Evolutionary conservation across 225 moss, liverwort and hornwort species (phyloP), one percentile per base, ranked within the genome.

Genomic region (Antitrichia curtipendula): DNA sequence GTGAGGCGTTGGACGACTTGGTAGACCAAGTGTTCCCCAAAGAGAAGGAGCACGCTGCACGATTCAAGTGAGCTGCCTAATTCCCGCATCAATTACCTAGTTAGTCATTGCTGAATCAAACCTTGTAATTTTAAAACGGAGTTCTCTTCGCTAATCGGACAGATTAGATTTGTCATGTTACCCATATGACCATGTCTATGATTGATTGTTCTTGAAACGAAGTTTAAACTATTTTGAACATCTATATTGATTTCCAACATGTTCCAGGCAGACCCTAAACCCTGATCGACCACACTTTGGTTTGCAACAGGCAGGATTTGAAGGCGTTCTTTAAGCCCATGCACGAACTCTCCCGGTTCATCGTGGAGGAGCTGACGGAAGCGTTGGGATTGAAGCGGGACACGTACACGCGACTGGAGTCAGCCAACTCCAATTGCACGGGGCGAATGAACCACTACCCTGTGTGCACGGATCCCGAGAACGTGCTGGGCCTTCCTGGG

Each of bases 401-500:
- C 74, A 83, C 82, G 38, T 91, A 68, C 80, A 89, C 92, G 14
- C 85, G 88, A 24, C 87, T 87, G 80, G 87, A 91, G 91, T 77
- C 86, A 3, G 84, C 54, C 15, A 52, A 87, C 23, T 85, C 88
- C 29, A 92, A 91, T 25, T 92, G 92, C 84, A 86, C 89, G 21
- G 92, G 89, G 36, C 92, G 91, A n/a, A 93, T 91, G 86, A 93
- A 93, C 83, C 89, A 93, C 57, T 92, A 93, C 88, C 93, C 92
- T 8, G 64, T 84, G 38, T 93, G 93, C 64, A 74, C 68, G 5
- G 75, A 89, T 19, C 93, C 93, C 5, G 89, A 75, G 14, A 53
- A 49, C 25, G 89, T 90, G 72, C 86, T 88, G 17, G 93, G 93
- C 41, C 82, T 93, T 16, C 86, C 86, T 1, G 73, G 78, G 6